Percentiles rank a stretch among this genome's conserved stretches.
Conservation (phyloP, 495 filamentous ascomycete species). For the Penicillium manginii region DNA sequence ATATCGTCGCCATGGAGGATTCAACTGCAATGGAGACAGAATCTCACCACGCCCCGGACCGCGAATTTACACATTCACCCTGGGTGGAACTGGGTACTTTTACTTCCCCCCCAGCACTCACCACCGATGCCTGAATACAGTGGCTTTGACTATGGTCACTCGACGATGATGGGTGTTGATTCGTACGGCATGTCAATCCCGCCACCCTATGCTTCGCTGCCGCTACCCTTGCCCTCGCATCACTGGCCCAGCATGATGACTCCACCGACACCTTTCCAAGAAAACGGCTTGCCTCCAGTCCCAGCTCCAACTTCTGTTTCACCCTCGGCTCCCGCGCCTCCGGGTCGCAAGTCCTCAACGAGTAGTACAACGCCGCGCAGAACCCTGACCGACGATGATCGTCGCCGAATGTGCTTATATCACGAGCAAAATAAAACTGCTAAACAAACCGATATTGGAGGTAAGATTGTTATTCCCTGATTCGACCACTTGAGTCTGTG, state of each 20-base stretch:
- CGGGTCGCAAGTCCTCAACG: slow-evolving; percentile 55
- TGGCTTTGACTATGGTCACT: slow-evolving; percentile 43
- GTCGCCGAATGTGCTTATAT: slow-evolving; percentile 92
- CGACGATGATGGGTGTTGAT: slow-evolving; percentile 44
- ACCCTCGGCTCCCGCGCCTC: slow-evolving; percentile 50
- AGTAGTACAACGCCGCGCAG: slow-evolving; percentile 72
- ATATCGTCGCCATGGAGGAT: slow-evolving; percentile 24
- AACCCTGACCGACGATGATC: slow-evolving; percentile 91
- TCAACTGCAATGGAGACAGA: slow-evolving; percentile 48
- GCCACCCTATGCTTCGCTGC: slow-evolving; percentile 54
- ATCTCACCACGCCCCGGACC: slow-evolving; percentile 45
- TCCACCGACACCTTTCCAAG: slow-evolving; percentile 33
- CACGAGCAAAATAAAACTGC: slow-evolving; percentile 90
- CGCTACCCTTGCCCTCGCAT: slow-evolving; percentile 67
- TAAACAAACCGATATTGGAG: slow-evolving; percentile 99
- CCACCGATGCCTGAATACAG: slow-evolving; percentile 49
- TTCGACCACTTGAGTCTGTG: background rate
- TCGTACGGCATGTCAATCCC: slow-evolving; percentile 51
- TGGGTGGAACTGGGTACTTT: slow-evolving; percentile 56
- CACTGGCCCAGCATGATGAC: slow-evolving; percentile 75
- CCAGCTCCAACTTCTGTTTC: slow-evolving; percentile 59
- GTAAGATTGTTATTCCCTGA: slow-evolving; percentile 48
- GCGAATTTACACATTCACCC: slow-evolving; percentile 54
- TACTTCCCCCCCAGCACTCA: slow-evolving; percentile 47
- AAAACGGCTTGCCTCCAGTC: slow-evolving; percentile 45